Base-by-base conservation (phyloP, 2,329 filamentous ascomycete genomes). In the Xylaria sp. region DNA sequence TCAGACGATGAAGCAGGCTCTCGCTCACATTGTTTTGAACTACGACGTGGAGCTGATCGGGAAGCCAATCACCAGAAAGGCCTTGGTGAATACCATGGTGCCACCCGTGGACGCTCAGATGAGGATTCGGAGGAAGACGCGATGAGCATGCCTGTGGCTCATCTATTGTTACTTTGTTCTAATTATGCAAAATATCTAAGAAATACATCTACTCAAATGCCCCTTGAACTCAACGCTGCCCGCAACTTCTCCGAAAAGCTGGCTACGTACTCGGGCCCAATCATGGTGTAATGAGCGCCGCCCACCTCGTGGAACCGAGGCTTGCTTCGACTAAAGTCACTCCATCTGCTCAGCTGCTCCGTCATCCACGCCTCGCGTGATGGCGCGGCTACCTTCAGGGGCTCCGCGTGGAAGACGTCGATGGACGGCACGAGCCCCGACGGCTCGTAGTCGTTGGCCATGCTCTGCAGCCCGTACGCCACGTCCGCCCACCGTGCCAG, bases 381-480 rank as follows among this genome's bases (percentile, higher is more conserved):
- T 17, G 54, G 60, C 2, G 69, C 67, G 3, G 64, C 68, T 1
- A 55, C 56, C 44, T 53, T 61, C 16, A 72, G 57, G 7, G 74
- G 74, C 2, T 62, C 57, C 5, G 69, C 70, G 38, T 71, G 70
- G 54, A 79, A 78, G 2, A 78, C 66, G 62, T 77, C 74, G 44
- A 78, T 71, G 1, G 29, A 17, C 1, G 52, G 48, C 0, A 77
- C 69, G 1, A 17, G 50, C 0, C 75, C 75, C 1, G 20, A 19
- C 1, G 76, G 76, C 44, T 78, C 73, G 57, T 78, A 79, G 8
- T 77, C 69, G 1, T 60, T 48, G 2, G 71, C 72, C 39, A 75
- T 71, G 40, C 60, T 64, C 53, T 76, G 72, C 43, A 76, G 43
- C 0, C 61, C 56, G 41, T 63, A 70, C 0, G 75, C 69, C 1